Percentiles rank a stretch among this genome's conserved stretches.
These are phyloP conservation scores for Clonostachys byssicola DNA, from an alignment of 2,329 filamentous ascomycete species.

Conservation along the genomic window DNA sequence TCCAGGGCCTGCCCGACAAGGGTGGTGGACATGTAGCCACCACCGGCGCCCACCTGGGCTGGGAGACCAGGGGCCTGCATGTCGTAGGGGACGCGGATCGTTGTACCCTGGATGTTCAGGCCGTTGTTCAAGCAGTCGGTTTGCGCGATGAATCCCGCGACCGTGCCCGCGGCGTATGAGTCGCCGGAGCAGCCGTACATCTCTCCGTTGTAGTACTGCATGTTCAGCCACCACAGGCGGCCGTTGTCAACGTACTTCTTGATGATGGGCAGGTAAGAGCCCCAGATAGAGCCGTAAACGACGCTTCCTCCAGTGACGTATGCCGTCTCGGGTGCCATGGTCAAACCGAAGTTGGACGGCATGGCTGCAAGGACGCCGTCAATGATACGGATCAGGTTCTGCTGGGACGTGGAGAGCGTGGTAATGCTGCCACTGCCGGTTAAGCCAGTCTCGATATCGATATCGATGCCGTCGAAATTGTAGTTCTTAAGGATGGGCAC, in stretches of 20 bases:
- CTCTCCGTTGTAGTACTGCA: constrained; percentile 31
- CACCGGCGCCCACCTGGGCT: constrained; percentile 22
- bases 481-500: constrained; percentile 25
- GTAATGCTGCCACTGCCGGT: constrained; percentile 19
- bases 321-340: constrained; percentile 34
- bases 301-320: constrained; percentile 25
- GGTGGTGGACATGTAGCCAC: constrained; percentile 22
- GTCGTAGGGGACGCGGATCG: constrained; percentile 22
- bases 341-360: constrained; percentile 56
- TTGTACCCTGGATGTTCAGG: constrained; percentile 19
- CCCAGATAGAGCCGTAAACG: constrained; percentile 25
- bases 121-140: constrained; percentile 27
- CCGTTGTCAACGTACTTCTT: constrained; percentile 28
- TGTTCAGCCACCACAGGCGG: constrained; percentile 28
- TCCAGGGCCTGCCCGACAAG: constrained; percentile 20
- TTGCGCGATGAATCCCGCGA: constrained; percentile 24
- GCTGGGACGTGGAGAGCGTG: constrained; percentile 20
- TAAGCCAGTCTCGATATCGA: constrained; percentile 25
- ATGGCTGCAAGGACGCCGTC: constrained; percentile 33
- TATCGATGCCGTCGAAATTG: constrained; percentile 29
- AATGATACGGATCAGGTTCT: constrained; percentile 26
- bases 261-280: constrained; percentile 27
- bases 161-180: constrained; percentile 21
- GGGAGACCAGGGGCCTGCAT: constrained; percentile 28
- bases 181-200: constrained; percentile 26